Base-by-base conservation (phyloP, 345 rosid species). In the Nephelium lappaceum region DNA sequence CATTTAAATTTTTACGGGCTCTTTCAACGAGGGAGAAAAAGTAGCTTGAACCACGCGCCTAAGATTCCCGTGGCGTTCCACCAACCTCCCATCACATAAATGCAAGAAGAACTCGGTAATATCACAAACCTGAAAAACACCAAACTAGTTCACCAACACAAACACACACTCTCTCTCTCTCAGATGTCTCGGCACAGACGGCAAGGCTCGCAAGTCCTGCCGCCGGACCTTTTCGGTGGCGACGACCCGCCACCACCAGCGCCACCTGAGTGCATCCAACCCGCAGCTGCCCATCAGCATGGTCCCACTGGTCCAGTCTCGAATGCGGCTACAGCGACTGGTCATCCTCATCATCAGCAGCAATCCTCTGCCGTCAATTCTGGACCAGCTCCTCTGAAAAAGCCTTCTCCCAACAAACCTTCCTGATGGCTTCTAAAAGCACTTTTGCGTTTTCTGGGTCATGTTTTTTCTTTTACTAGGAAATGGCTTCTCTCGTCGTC, bases 151-250 rank as follows among this genome's bases (percentile, higher is more conserved):
- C 62, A 12, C 25, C 38, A n/a, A 5, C 27, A 18, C 3, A 45
- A 0, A 8, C 31, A 23, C 25, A 18, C 12, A 71, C 68, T 43
- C 73, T 43, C 12, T 74, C 68, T 43, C 73, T 43, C 55, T 31
- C 3, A 55, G 27, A 87, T 87, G 89, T 87, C 89, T 73, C 89
- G 89, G 38, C 88, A 87, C 63, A 72, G 88, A 31, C 83, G 88
- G 25, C 88, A 85, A 77, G 47, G 78, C 6, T 87, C 90, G 61
- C 84, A 43, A 47, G 79, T 75, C 38, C 85, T 87, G 3, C 90
- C 84, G 67, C 85, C 88, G 61, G 83, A 79, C 72, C 51, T 81
- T 41, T 41, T 83, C 39, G 72, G 77, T 67, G 78, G 80, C 11
- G 77, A 82, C 5, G 70, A 55, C 10, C 73, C 81, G 10, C 73